Conservation (phyloP, 164 flowering plant genomes). For the Taxillus chinensis region DNA sequence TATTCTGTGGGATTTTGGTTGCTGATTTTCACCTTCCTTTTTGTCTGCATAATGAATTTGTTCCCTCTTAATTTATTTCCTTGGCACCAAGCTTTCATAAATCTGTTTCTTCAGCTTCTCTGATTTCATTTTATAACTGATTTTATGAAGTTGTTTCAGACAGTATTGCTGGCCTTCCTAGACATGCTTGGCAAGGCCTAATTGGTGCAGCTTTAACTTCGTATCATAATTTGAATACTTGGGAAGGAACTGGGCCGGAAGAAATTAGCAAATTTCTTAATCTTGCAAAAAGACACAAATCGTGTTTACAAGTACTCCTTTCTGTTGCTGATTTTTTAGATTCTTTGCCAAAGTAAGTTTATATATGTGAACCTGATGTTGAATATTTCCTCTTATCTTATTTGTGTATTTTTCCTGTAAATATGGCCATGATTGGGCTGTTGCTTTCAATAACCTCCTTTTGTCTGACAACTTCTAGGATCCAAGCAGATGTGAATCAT, state of each 20-base stretch:
- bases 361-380: neutral
- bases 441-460: neutral
- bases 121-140: too few relatives aligned
- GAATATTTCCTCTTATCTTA: neutral
- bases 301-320: slow-evolving; percentile 55
- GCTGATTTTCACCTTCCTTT: too few relatives aligned
- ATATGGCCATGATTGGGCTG: neutral
- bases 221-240: slow-evolving; percentile 20
- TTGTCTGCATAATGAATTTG: too few relatives aligned
- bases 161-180: slow-evolving; percentile 41
- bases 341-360: slow-evolving; percentile 39
- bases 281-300: slow-evolving; percentile 47
- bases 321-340: slow-evolving; percentile 79
- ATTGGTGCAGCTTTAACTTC: slow-evolving; percentile 66
- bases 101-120: too few relatives aligned
- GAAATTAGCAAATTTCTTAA: slow-evolving; percentile 35
- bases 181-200: slow-evolving; percentile 52
- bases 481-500: slow-evolving; percentile 13
- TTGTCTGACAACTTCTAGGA: slow-evolving; percentile 9
- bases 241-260: slow-evolving; percentile 12
- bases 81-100: too few relatives aligned
- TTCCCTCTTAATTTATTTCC: too few relatives aligned
- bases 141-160: slow-evolving; percentile 21
- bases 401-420: neutral
- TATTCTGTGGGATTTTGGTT: too few relatives aligned